Evolutionary conservation across 352 stramenopile genomes (phyloP).

Genomic region (Globisporangium spiculum): DNA sequence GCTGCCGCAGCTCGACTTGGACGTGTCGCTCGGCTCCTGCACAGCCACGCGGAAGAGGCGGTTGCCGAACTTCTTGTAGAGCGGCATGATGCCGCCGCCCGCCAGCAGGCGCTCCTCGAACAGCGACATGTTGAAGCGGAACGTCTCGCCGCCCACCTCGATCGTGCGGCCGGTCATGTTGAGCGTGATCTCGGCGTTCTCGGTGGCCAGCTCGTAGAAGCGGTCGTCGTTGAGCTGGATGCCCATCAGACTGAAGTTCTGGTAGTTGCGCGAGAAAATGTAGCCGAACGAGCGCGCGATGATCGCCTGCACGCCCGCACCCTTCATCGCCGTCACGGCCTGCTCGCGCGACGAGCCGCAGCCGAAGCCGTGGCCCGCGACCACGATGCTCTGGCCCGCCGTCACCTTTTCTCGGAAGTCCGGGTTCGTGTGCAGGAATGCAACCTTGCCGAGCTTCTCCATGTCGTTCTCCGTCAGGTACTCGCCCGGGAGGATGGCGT

Average conservation of each 20-base stretch:
- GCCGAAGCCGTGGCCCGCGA: constrained; percentile 79
- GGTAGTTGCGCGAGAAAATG: constrained; percentile 88
- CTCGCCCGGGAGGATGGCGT: constrained; percentile 82
- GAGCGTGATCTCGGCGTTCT: constrained; percentile 71
- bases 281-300: constrained; percentile 85
- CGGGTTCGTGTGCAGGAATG: constrained; percentile 83
- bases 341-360: constrained; percentile 85
- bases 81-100: constrained; percentile 80
- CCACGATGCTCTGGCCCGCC: constrained; percentile 66
- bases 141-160: constrained; percentile 65
- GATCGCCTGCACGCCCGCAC: constrained; percentile 72
- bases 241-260: constrained; percentile 82
- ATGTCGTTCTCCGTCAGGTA: constrained; percentile 86
- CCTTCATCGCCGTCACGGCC: constrained; percentile 80
- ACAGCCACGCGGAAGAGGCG: constrained; percentile 83
- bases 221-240: constrained; percentile 77
- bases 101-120: constrained; percentile 82
- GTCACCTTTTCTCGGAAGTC: constrained; percentile 84
- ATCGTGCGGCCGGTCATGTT: constrained; percentile 84
- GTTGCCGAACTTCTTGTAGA: constrained; percentile 87
- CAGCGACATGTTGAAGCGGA: constrained; percentile 87
- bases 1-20: constrained; percentile 34
- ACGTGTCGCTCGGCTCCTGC: constrained; percentile 39
- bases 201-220: constrained; percentile 80
- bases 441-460: constrained; percentile 77